A percentile compares a stretch with the other conserved stretches of the same genome.
phyloP scores from a whole-genome alignment of 495 filamentous ascomycete species.

The Cudoniella acicularis region DNA sequence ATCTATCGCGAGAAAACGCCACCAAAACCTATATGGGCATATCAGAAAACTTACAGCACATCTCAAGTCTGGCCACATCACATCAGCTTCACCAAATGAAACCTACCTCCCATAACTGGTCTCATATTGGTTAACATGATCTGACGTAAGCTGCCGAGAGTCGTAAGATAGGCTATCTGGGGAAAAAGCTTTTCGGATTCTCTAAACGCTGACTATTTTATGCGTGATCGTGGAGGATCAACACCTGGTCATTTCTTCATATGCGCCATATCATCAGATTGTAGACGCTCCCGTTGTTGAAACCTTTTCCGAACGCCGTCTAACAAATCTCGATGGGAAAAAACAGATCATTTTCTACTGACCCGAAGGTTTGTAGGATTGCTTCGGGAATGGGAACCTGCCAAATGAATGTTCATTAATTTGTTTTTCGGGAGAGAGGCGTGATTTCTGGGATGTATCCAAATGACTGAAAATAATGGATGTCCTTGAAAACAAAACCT shows the following conservation, averaged over 20 bases:
- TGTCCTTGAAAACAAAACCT: constrained; percentile 1
- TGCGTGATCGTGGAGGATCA: constrained; percentile 36
- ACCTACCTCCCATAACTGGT: neutral
- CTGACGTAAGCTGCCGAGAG: neutral
- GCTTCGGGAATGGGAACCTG: constrained; percentile 82
- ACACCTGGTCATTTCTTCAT: constrained; percentile 23
- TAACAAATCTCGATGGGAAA: constrained; percentile 25
- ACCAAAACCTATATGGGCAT: neutral
- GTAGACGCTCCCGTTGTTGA: constrained; percentile 33
- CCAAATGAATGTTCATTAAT: constrained; percentile 13
- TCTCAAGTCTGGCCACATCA: neutral
- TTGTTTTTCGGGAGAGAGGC: neutral
- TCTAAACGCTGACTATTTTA: constrained; percentile 19
- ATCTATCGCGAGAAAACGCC: neutral
- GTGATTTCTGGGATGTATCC: constrained; percentile 2
- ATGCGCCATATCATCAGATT: constrained; percentile 19
- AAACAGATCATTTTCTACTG: constrained; percentile 22
- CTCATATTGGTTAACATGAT: neutral
- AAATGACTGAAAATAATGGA: neutral
- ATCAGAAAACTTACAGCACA: neutral
- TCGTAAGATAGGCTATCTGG: neutral
- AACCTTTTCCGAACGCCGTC: constrained; percentile 30
- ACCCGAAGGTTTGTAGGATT: constrained; percentile 56
- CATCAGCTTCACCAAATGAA: neutral
- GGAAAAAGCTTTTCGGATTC: constrained; percentile 2